Percentiles rank a stretch among this genome's conserved stretches.
These are phyloP conservation scores for Astragalus membranaceus DNA, from an alignment of 306 rosid species.

Conservation along the genomic window DNA sequence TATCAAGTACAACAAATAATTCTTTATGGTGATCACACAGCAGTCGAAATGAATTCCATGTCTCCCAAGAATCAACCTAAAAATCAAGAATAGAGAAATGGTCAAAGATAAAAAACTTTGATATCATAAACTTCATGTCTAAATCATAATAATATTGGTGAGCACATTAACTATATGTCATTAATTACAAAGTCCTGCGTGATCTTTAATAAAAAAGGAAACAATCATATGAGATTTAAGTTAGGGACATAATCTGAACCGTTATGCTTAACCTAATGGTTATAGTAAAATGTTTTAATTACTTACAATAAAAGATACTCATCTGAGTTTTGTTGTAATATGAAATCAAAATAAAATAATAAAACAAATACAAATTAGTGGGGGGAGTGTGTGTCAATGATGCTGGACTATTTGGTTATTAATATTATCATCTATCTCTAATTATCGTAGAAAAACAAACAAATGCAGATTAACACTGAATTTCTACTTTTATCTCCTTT, in stretches of 20 bases:
- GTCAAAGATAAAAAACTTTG: background rate
- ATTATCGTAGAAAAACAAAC: too few species aligned
- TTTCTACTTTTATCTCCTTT: background rate
- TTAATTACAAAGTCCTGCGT: too few species aligned
- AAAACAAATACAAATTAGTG: background rate
- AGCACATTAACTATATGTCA: background rate
- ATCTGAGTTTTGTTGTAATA: background rate
- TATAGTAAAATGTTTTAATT: background rate
- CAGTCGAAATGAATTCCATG: background rate
- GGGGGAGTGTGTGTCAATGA: too few species aligned
- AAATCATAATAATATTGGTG: background rate
- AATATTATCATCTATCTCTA: too few species aligned
- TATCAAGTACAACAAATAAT: background rate
- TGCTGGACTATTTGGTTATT: too few species aligned
- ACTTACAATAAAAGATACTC: background rate
- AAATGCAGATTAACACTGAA: background rate
- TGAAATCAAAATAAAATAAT: background rate
- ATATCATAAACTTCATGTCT: background rate
- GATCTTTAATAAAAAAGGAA: too few species aligned
- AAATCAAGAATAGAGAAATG: background rate
- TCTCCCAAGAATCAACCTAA: constrained; percentile 4
- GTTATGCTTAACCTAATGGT: too few species aligned
- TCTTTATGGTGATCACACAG: background rate
- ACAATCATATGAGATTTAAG: too few species aligned
- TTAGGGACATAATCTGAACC: too few species aligned